phyloP scores from a whole-genome alignment of 2,329 filamentous ascomycete genomes.

The Monilinia fructicola region DNA sequence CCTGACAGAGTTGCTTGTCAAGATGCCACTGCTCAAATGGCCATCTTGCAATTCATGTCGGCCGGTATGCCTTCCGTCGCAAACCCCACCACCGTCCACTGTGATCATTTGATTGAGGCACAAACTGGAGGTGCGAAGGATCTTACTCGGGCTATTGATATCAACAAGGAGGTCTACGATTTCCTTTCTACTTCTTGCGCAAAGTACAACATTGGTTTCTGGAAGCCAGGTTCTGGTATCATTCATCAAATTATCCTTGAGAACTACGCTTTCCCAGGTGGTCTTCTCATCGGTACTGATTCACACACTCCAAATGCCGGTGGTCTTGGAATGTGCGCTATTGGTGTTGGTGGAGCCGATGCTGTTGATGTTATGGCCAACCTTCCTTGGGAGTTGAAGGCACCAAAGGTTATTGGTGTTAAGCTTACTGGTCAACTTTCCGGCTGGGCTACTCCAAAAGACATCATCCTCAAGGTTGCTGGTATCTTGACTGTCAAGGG shows the following conservation, averaged over 20 bases:
- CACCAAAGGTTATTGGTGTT: conserved; percentile 94
- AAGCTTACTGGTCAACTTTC: conserved; percentile 86
- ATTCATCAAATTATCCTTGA: conserved; percentile 98
- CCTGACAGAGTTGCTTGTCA: conserved; percentile 98
- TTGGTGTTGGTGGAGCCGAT: conserved; percentile 90
- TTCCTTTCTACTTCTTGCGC: conserved; percentile 91
- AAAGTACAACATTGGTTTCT: conserved; percentile 99
- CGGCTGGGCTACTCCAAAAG: conserved; percentile 93
- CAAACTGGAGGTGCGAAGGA: conserved; percentile 92
- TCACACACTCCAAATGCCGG: conserved; percentile 97
- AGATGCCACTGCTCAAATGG: conserved; percentile 99
- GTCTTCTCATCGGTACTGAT: conserved; percentile 95
- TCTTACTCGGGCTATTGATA: conserved; percentile 82
- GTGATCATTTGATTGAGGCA: conserved; percentile 98
- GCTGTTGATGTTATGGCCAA: conserved; percentile 98
- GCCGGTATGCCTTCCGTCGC: conserved; percentile 94
- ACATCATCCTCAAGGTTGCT: conserved; percentile 96
- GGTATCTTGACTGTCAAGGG: conserved; percentile 97
- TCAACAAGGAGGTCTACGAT: conserved; percentile 99
- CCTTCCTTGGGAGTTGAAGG: conserved; percentile 97
- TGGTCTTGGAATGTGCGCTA: conserved; percentile 86
- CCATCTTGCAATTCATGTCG: conserved; percentile 99
- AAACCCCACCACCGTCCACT: conserved; percentile 94
- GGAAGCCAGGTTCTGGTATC: conserved; percentile 97
- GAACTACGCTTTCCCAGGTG: conserved; percentile 99